phyloP scores from a whole-genome alignment of 768 basidiomycete species.

The Macrolepiota fuliginosa region DNA sequence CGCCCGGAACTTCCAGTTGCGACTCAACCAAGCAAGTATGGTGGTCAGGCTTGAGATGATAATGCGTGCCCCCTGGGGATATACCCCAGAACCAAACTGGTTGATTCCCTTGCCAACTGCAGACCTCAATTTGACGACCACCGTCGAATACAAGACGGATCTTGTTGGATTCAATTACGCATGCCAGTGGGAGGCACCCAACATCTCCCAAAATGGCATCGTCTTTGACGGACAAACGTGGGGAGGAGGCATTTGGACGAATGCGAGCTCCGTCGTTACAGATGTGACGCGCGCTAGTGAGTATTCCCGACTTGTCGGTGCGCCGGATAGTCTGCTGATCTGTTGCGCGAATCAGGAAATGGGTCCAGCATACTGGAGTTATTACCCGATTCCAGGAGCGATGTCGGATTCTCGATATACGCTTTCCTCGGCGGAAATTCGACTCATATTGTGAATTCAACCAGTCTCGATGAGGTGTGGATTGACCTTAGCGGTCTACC shows the following conservation, averaged over 20 bases:
- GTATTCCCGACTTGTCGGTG: neutral
- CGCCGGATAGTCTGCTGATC: neutral
- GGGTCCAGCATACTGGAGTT: neutral
- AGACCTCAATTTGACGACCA: neutral
- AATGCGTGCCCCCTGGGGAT: neutral
- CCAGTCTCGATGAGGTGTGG: neutral
- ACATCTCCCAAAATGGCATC: neutral
- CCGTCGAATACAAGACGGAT: neutral
- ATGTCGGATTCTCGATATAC: neutral
- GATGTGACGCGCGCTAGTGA: neutral
- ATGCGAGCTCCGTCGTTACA: neutral
- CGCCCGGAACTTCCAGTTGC: neutral
- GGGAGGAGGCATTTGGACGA: neutral
- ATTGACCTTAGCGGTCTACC: neutral
- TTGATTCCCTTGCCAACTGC: slow-evolving; percentile 1
- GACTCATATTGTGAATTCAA: neutral
- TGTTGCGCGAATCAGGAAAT: neutral
- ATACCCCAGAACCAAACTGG: neutral
- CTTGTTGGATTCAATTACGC: neutral
- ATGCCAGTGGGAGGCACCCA: slow-evolving; percentile 2
- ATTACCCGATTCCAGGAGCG: neutral
- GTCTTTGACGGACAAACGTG: neutral
- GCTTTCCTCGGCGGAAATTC: neutral
- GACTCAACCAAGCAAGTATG: neutral
- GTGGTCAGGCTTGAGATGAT: too few species aligned